Base-by-base conservation (phyloP, 2,329 filamentous ascomycete genomes). In the Sporothrix schenckii region DNA sequence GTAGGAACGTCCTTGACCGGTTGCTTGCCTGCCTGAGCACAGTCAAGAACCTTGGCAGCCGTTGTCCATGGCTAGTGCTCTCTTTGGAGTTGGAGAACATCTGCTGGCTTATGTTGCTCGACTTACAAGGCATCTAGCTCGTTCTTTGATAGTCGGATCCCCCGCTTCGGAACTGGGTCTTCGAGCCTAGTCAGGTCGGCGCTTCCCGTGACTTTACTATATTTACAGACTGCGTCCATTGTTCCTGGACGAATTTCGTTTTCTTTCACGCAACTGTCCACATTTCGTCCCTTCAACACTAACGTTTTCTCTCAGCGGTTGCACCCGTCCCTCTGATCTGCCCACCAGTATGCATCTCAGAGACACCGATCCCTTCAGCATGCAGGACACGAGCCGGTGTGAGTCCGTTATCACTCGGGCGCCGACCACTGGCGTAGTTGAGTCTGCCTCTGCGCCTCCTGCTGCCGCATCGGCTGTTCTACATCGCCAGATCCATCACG, bases 401-500 rank as follows among this genome's bases (percentile, higher is more conserved):
- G 65, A 54, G 10, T n/a, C 30, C n/a, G 65, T 34, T 34, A 16
- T 41, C 63, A 27, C 24, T 4, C 47, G 47, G 24, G 24, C 27
- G 24, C 11, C 63, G 11, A 4, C 30, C 16, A 13, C 24, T 27
- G 19, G 11, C 44, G 13, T 53, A 1, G 11, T 24, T 14, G 34
- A 21, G 39, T 6, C 24, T 21, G 14, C 47, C 16, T 39, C 47
- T 21, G 30, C 49, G n/a, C 19, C 66, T 16, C 2, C 54, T 19
- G 19, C 58, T 27, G 4, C 49, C 27, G 71, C 72, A 14, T 82
- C 80, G 10, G 79, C 80, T 4, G 80, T 82, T 24, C 74, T 83
- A 47, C 78, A 82, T 70, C 76, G 81, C 30, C 76, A 80, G 69
- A 77, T 83, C 19, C 74, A 72, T 34, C 71, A 75, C n/a, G 69